A percentile compares a stretch with the other conserved stretches of the same genome.
phyloP scores from a whole-genome alignment of 192 early-diverging fungal genomes.

The Entomortierella lignicola region DNA sequence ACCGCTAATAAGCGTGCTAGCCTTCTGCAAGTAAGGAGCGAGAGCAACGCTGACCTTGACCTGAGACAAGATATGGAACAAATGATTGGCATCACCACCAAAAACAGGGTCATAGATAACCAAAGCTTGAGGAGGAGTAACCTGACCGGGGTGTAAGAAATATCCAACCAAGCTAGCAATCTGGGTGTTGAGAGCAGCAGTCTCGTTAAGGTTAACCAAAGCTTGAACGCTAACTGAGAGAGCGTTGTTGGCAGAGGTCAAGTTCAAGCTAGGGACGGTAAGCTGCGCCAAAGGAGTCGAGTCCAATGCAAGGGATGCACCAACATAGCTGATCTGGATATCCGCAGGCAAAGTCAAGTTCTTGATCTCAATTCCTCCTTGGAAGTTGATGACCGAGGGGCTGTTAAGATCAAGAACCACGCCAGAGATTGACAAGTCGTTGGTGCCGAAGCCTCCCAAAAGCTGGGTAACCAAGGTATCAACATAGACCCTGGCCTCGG shows the following conservation, averaged over 20 bases:
- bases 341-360: constrained; percentile 45
- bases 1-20: constrained; percentile 22
- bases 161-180: constrained; percentile 42
- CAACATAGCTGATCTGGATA: constrained; percentile 47
- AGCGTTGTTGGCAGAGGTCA: constrained; percentile 38
- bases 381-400: constrained; percentile 40
- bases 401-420: constrained; percentile 49
- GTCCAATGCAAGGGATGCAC: constrained; percentile 40
- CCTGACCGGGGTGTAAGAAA: constrained; percentile 41
- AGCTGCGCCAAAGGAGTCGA: constrained; percentile 34
- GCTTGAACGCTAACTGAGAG: constrained; percentile 38
- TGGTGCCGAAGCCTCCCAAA: constrained; percentile 29
- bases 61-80: constrained; percentile 49
- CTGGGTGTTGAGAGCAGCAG: constrained; percentile 17
- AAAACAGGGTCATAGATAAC: constrained; percentile 53
- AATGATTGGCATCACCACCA: constrained; percentile 44
- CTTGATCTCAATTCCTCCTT: constrained; percentile 34
- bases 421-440: constrained; percentile 33
- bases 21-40: constrained; percentile 41
- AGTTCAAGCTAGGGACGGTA: constrained; percentile 25
- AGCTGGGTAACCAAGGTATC: constrained; percentile 24
- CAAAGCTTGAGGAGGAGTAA: constrained; percentile 30
- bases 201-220: constrained; percentile 29
- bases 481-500: constrained; percentile 21
- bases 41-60: constrained; percentile 42